Conservation (phyloP, 805 yeast species). For the Cyberlindnera sargentensis region DNA sequence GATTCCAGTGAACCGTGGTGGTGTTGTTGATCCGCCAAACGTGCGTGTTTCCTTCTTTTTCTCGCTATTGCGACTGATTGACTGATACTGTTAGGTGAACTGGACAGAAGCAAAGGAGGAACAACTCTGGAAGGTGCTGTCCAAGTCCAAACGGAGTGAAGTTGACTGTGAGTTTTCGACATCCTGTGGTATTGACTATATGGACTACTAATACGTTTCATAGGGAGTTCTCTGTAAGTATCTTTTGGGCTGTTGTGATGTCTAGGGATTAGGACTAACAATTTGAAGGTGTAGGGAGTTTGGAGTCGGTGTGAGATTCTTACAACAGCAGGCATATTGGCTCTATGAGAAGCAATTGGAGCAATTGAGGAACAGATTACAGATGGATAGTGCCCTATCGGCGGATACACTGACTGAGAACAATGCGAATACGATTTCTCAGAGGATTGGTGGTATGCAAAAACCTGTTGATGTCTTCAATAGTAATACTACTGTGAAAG, state of each 20-base stretch:
- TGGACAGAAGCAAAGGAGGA: slow-evolving; percentile 22
- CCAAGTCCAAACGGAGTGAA: slow-evolving; percentile 21
- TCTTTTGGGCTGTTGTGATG: neutral
- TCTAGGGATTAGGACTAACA: neutral
- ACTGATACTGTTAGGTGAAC: slow-evolving; percentile 8
- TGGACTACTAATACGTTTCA: slow-evolving; percentile 1
- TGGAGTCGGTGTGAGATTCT: slow-evolving; percentile 18
- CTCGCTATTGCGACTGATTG: too few species aligned
- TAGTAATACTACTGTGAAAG: too few species aligned
- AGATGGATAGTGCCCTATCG: slow-evolving; percentile 8
- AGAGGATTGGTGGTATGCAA: too few species aligned
- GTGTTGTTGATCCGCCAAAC: slow-evolving; percentile 19
- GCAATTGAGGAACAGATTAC: slow-evolving; percentile 17
- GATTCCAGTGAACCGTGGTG: slow-evolving; percentile 21
- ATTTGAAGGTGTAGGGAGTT: slow-evolving; percentile 9
- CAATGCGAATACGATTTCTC: too few species aligned
- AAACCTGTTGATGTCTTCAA: too few species aligned
- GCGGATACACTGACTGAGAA: neutral
- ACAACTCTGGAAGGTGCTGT: slow-evolving; percentile 19
- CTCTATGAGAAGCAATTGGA: slow-evolving; percentile 23
- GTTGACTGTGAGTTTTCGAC: slow-evolving; percentile 16
- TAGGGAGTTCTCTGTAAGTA: slow-evolving; percentile 10
- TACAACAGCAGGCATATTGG: slow-evolving; percentile 25
- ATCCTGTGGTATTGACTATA: neutral
- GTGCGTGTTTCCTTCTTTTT: slow-evolving; percentile 6